Conservation (phyloP, 2,329 filamentous ascomycete genomes). For the Neofusicoccum umdonicola region DNA sequence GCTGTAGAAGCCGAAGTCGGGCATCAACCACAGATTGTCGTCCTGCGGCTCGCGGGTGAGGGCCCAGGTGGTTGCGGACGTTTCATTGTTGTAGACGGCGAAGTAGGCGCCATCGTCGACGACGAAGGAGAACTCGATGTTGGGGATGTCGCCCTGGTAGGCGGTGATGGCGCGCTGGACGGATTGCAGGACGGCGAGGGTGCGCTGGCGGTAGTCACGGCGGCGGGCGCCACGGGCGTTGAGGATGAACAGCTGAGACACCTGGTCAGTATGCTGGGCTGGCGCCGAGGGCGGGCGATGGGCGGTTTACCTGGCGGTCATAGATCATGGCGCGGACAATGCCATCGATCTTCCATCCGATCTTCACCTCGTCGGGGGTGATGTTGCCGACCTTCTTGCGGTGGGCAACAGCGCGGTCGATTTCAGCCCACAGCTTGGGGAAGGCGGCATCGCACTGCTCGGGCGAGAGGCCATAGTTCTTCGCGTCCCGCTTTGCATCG, state of each 20-base stretch:
- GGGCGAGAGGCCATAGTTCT: slow-evolving; percentile 25
- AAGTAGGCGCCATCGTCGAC: slow-evolving; percentile 31
- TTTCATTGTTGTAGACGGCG: slow-evolving; percentile 14
- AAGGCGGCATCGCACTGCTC: slow-evolving; percentile 26
- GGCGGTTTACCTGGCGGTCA: slow-evolving; percentile 24
- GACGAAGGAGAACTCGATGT: slow-evolving; percentile 54
- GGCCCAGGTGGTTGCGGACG: slow-evolving; percentile 13
- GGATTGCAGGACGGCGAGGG: slow-evolving; percentile 51
- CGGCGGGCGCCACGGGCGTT: slow-evolving; percentile 23
- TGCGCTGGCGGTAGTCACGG: slow-evolving; percentile 26
- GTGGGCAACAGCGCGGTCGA: slow-evolving; percentile 24
- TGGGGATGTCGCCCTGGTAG: slow-evolving; percentile 47
- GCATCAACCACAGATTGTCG: slow-evolving; percentile 24
- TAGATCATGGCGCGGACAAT: slow-evolving; percentile 30
- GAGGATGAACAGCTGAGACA: slow-evolving; percentile 34
- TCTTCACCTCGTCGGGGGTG: slow-evolving; percentile 24
- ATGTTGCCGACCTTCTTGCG: slow-evolving; percentile 23
- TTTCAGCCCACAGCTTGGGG: slow-evolving; percentile 25
- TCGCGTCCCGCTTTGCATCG: slow-evolving; percentile 4
- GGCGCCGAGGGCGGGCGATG: neutral
- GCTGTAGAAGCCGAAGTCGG: slow-evolving; percentile 23
- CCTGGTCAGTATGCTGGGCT: neutral
- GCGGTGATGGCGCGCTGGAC: slow-evolving; percentile 54
- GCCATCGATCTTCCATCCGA: slow-evolving; percentile 24
- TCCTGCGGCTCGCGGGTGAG: slow-evolving; percentile 13